Base-by-base conservation (phyloP, 352 stramenopile species). In the Globisporangium nunn region DNA sequence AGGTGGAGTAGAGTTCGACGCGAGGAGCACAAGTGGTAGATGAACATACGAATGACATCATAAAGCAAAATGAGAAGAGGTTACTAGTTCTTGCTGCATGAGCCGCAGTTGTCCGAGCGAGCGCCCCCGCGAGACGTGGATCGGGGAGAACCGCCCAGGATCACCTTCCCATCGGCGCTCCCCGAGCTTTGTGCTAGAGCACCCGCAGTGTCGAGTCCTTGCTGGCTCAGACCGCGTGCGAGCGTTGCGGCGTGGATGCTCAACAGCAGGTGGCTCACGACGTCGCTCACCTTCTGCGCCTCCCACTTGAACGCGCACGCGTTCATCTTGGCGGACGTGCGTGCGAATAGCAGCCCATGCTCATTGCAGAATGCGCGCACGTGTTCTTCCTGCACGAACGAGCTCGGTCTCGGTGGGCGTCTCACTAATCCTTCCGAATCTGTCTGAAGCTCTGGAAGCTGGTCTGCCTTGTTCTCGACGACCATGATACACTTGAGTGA, bases 381-480 rank as follows among this genome's bases (percentile, higher is more conserved):
- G 33, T 60, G 49, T 10, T 55, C 59, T n/a, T 68, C 58, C 15
- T 88, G 67, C 3, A 87, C 82, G 39, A 75, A 85, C n/a, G 64
- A 23, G 18, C 40, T 64, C n/a, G 60, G 64, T 30, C 70, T 66
- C 2, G 23, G 11, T 3, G 30, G 8, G 23, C 35, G 37, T 7
- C 11, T 49, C 12, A n/a, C 41, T 11, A 10, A 10, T 33, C 5
- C 11, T 65, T 18, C 23, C 23, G 6, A 28, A 37, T 7, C 45
- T 4, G 33, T 23, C n/a, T 28, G 55, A 0, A 54, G 12, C 15
- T 71, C 72, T 2, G 63, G 65, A 7, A 88, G 58, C 58, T 80
- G 74, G 66, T 97, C 91, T 33, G 81, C 76, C 66, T 97, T 97
- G 80, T 97, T 97, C 55, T 95, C 91, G 3, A 93, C 67, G 31